These are phyloP conservation scores for Oryza brachyantha DNA, from an alignment of 176 grass and related monocot genomes.

Conservation along the genomic window DNA sequence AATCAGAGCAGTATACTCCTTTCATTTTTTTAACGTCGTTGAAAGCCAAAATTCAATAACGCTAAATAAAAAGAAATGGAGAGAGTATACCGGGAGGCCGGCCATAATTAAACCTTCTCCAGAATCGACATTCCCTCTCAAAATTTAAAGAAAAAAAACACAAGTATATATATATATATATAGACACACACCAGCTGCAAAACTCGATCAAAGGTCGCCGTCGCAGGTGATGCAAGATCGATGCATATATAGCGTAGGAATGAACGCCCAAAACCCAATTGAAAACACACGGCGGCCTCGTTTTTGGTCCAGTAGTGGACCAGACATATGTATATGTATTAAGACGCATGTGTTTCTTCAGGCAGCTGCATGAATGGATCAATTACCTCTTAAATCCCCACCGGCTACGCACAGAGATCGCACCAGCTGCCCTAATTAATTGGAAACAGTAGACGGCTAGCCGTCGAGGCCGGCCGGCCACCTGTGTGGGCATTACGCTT, in stretches of 20 bases:
- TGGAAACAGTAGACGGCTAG: neutral
- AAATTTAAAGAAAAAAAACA: neutral
- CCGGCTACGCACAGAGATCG: slow-evolving; percentile 26
- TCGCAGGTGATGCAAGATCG: neutral
- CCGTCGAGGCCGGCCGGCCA: slow-evolving; percentile 6
- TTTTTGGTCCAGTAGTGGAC: neutral
- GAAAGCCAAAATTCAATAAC: too few species aligned
- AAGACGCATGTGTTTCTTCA: neutral
- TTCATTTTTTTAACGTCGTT: too few species aligned
- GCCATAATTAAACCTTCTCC: too few species aligned
- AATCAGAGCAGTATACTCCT: too few species aligned
- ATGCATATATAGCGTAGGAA: neutral
- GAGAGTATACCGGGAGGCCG: too few species aligned
- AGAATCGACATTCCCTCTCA: neutral
- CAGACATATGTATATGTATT: neutral
- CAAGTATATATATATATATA: too few species aligned
- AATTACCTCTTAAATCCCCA: slow-evolving; percentile 40
- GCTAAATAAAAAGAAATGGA: too few species aligned
- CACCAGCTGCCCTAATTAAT: slow-evolving; percentile 29
- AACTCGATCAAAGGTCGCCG: neutral
- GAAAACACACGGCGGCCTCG: neutral
- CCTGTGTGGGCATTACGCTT: neutral
- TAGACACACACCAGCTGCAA: neutral
- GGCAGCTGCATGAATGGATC: neutral
- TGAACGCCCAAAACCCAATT: slow-evolving; percentile 30